Evolutionary conservation across 2,329 filamentous ascomycete species (phyloP).

Genomic region (Grosmannia serpens): DNA sequence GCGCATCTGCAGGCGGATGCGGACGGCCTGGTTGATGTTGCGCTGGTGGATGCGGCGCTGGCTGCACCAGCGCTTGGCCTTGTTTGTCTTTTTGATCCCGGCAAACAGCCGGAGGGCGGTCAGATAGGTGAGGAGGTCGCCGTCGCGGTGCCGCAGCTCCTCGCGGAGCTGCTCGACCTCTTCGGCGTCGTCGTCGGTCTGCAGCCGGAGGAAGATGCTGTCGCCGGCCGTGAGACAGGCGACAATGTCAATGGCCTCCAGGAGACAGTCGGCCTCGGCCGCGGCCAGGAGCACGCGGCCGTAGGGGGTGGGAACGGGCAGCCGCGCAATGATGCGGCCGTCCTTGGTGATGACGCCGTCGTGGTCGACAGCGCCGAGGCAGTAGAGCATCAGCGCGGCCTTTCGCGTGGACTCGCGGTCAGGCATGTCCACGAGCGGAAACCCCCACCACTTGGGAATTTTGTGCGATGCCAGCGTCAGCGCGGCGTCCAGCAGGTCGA

Average conservation of each 20-base stretch:
- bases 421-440: slow-evolving; percentile 77
- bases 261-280: slow-evolving; percentile 58
- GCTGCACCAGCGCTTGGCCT: slow-evolving; percentile 40
- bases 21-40: slow-evolving; percentile 51
- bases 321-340: slow-evolving; percentile 66
- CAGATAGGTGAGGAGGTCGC: slow-evolving; percentile 53
- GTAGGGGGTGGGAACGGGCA: slow-evolving; percentile 72
- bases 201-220: slow-evolving; percentile 49
- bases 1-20: slow-evolving; percentile 51
- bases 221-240: slow-evolving; percentile 51
- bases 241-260: slow-evolving; percentile 78
- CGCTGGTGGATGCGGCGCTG: slow-evolving; percentile 43
- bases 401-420: slow-evolving; percentile 68
- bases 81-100: slow-evolving; percentile 39
- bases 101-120: slow-evolving; percentile 52
- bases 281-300: slow-evolving; percentile 77
- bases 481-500: slow-evolving; percentile 75
- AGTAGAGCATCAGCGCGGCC: slow-evolving; percentile 67
- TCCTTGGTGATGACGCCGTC: slow-evolving; percentile 60
- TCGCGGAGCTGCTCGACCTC: slow-evolving; percentile 39
- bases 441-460: slow-evolving; percentile 67
- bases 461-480: slow-evolving; percentile 90
- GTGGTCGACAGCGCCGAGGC: slow-evolving; percentile 64
- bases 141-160: slow-evolving; percentile 49
- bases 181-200: slow-evolving; percentile 27